Evolutionary conservation across 2,329 filamentous ascomycete genomes (phyloP), one percentile per base, ranked within the genome.

Genomic region (Onygenales sp.): DNA sequence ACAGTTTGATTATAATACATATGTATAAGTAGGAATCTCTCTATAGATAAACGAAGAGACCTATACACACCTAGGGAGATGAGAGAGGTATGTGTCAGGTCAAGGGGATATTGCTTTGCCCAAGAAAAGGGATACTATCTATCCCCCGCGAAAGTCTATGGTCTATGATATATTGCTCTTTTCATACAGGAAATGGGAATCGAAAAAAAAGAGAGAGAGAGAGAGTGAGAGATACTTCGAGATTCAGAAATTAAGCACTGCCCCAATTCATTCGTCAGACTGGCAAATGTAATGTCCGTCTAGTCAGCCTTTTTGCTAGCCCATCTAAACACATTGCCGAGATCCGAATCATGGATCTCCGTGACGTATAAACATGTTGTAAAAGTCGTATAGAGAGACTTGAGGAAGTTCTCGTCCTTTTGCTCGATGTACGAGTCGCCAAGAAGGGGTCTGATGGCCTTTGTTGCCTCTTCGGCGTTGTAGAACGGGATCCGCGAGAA

Each of bases 401-500:
- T 69, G 52, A 76, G 58, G 62, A 77, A 77, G 27, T 68, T 70
- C 49, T 68, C 61, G 10, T 70, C 63, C 53, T 63, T 63, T 21
- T 58, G 42, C 54, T 63, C 61, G 50, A 62, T 55, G 67, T 83
- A 83, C 52, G 77, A 69, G 33, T 76, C 70, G 6, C 80, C 80
- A 14, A 83, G 73, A n/a, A 83, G 67, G 8, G 74, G 74, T 61
- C 72, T 73, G 63, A 83, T 79, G 39, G 79, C 77, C 54, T 75
- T 70, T 8, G 79, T 81, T n/a, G 80, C 80, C 62, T 80, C 76
- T 55, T 78, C 74, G 21, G 79, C 79, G 59, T 81, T 72, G 70
- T 84, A 84, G 65, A 82, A 82, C 11, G 80, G 80, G 45, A 83
- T 82, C 6, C 70, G 78, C 69, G 80, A 77, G 66, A 83, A 80